Evolutionary conservation across 352 stramenopile genomes (phyloP).

Genomic region (Bremia lactucae): DNA sequence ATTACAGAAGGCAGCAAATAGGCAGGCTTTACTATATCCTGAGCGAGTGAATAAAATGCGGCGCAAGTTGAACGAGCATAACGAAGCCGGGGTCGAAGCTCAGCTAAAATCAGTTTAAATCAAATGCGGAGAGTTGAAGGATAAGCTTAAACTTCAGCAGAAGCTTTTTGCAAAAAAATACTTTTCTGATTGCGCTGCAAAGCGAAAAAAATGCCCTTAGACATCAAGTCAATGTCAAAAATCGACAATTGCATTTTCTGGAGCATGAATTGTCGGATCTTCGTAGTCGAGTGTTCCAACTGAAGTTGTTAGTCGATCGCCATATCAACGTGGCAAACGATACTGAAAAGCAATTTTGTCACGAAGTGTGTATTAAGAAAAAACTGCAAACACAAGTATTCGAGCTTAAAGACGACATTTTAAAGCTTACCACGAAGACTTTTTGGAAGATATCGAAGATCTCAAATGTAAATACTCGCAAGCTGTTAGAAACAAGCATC

Average conservation of each 20-base stretch:
- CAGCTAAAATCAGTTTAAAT: slow-evolving; percentile 32
- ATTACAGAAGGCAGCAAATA: slow-evolving; percentile 23
- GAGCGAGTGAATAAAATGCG: slow-evolving; percentile 34
- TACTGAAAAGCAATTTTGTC: slow-evolving; percentile 1
- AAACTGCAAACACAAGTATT: slow-evolving; percentile 30
- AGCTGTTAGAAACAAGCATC: slow-evolving; percentile 68
- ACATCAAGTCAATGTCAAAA: slow-evolving; percentile 19
- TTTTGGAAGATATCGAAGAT: slow-evolving; percentile 94
- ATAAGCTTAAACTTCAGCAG: slow-evolving; percentile 61
- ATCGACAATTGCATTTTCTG: slow-evolving; percentile 8
- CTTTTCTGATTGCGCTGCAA: slow-evolving; percentile 10
- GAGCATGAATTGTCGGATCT: slow-evolving; percentile 12
- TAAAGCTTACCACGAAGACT: slow-evolving; percentile 78
- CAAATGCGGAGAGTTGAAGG: slow-evolving; percentile 31
- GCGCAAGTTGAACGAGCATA: slow-evolving; percentile 36
- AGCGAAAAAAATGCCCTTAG: slow-evolving; percentile 6
- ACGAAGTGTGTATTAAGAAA: slow-evolving; percentile 19
- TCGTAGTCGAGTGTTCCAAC: slow-evolving; percentile 13
- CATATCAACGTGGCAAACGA: slow-evolving; percentile 2
- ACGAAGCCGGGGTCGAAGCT: slow-evolving; percentile 28
- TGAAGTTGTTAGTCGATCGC: slow-evolving; percentile 14
- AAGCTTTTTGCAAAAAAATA: slow-evolving; percentile 37
- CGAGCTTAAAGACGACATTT: slow-evolving; percentile 61
- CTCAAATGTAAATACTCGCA: slow-evolving; percentile 92
- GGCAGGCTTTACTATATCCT: slow-evolving; percentile 21